A percentile compares a stretch with the other conserved stretches of the same genome.
These are phyloP conservation scores for Globisporangium emineosum DNA, from an alignment of 352 stramenopile genomes.

Conservation along the genomic window DNA sequence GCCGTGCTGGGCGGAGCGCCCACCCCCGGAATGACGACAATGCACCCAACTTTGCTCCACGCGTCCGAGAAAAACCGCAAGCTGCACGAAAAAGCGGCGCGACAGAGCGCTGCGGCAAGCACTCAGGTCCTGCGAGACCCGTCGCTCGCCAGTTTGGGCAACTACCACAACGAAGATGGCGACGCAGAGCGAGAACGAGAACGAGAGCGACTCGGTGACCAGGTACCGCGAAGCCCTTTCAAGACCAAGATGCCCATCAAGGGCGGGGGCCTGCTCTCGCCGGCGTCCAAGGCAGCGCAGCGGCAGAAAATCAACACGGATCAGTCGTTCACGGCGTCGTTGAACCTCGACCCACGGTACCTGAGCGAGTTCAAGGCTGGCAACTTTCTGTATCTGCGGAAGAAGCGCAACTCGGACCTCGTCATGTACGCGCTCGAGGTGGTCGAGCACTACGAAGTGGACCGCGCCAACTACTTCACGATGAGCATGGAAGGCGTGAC, in stretches of 20 bases:
- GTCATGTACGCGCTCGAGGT: slow-evolving; percentile 85
- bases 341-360: slow-evolving; percentile 74
- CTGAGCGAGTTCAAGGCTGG: slow-evolving; percentile 70
- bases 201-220: background rate
- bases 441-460: slow-evolving; percentile 80
- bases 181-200: slow-evolving; percentile 10
- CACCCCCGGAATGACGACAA: slow-evolving; percentile 2
- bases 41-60: slow-evolving; percentile 55
- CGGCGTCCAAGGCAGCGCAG: slow-evolving; percentile 27
- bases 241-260: background rate
- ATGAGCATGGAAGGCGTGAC: slow-evolving; percentile 91
- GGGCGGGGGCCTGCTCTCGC: slow-evolving; percentile 14
- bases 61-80: slow-evolving; percentile 56
- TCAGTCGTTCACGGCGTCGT: slow-evolving; percentile 69
- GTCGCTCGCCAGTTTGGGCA: background rate
- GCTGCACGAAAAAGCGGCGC: slow-evolving; percentile 33
- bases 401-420: slow-evolving; percentile 56
- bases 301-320: slow-evolving; percentile 22
- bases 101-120: slow-evolving; percentile 6
- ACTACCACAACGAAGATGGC: slow-evolving; percentile 23
- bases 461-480: slow-evolving; percentile 90
- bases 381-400: slow-evolving; percentile 83
- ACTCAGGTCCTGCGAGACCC: slow-evolving; percentile 14
- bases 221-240: background rate
- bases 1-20: slow-evolving; percentile 15